A percentile compares a stretch with the other conserved stretches of the same genome.
These are phyloP conservation scores for Flammula alnicola DNA, from an alignment of 1,284 basidiomycete species.

Conservation along the genomic window DNA sequence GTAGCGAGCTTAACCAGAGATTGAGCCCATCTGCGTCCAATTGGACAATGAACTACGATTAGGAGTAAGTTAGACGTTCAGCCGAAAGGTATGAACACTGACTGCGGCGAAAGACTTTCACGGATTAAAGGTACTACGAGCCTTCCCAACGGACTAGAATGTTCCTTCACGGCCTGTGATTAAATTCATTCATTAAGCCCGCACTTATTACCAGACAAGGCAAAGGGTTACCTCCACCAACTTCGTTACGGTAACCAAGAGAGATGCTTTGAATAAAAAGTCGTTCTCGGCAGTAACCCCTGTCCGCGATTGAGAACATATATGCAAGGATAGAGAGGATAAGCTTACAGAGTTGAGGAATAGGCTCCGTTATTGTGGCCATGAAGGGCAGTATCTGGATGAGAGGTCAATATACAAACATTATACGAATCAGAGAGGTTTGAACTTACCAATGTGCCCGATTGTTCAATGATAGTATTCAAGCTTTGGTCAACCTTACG, in stretches of 20 bases:
- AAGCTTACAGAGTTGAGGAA: slow-evolving; percentile 78
- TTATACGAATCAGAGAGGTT: not conserved
- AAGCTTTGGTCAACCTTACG: slow-evolving; percentile 72
- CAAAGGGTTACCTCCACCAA: slow-evolving; percentile 62
- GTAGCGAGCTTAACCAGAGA: slow-evolving; percentile 78
- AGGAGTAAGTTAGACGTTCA: slow-evolving; percentile 3
- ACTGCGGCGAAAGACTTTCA: slow-evolving; percentile 75
- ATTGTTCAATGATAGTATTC: slow-evolving; percentile 75
- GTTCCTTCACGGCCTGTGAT: slow-evolving; percentile 61
- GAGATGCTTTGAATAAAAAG: slow-evolving; percentile 78
- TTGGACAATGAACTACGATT: slow-evolving; percentile 61
- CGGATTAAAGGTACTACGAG: slow-evolving; percentile 78
- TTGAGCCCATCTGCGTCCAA: slow-evolving; percentile 81
- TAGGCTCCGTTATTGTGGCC: slow-evolving; percentile 64
- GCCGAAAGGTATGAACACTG: slow-evolving; percentile 25
- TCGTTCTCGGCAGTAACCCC: slow-evolving; percentile 75
- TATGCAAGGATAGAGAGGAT: slow-evolving; percentile 4
- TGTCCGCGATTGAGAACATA: slow-evolving; percentile 30
- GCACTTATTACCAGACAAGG: not conserved
- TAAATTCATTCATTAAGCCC: not conserved
- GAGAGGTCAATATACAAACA: not conserved
- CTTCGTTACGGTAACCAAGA: slow-evolving; percentile 76
- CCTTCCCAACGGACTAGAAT: slow-evolving; percentile 57
- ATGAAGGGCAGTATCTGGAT: slow-evolving; percentile 73
- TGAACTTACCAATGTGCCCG: slow-evolving; percentile 58